phyloP scores from a whole-genome alignment of 768 basidiomycete species.

The Bullera alba region DNA sequence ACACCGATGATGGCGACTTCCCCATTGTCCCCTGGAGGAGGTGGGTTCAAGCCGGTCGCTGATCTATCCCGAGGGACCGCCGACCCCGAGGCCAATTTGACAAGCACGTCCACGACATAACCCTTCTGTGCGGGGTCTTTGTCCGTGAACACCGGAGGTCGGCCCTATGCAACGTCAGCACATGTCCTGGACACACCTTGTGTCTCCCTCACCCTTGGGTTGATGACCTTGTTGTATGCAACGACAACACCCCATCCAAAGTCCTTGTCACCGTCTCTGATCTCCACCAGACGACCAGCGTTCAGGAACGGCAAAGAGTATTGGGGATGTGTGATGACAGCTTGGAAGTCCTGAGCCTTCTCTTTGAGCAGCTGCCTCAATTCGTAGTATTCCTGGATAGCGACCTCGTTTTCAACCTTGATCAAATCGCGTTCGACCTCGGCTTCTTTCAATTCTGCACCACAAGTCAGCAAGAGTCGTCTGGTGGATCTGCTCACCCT shows the following conservation, averaged over 20 bases:
- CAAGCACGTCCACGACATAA: constrained; percentile 85
- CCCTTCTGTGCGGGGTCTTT: constrained; percentile 75
- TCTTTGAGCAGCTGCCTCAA: constrained; percentile 87
- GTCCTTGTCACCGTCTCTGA: constrained; percentile 76
- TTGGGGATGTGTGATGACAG: constrained; percentile 88
- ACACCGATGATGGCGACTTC: constrained; percentile 81
- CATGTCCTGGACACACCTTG: too few relatives aligned
- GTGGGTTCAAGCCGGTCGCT: constrained; percentile 69
- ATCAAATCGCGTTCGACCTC: constrained; percentile 62
- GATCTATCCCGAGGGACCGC: constrained; percentile 53
- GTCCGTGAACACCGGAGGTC: constrained; percentile 49
- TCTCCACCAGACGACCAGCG: constrained; percentile 81
- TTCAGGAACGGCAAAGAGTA: constrained; percentile 94
- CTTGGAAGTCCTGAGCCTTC: constrained; percentile 76
- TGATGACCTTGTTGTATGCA: constrained; percentile 78
- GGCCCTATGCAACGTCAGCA: constrained; percentile 37
- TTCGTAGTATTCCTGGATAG: constrained; percentile 84
- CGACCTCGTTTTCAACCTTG: constrained; percentile 72
- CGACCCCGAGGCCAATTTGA: constrained; percentile 66
- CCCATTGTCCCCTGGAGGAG: constrained; percentile 64
- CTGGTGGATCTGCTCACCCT: constrained; percentile 53
- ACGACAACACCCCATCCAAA: constrained; percentile 96
- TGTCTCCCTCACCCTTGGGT: constrained; percentile 60
- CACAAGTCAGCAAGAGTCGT: constrained; percentile 4
- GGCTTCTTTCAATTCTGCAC: constrained; percentile 64